These are phyloP conservation scores for Linum trigynum DNA, from an alignment of 345 rosid genomes.

Conservation along the genomic window DNA sequence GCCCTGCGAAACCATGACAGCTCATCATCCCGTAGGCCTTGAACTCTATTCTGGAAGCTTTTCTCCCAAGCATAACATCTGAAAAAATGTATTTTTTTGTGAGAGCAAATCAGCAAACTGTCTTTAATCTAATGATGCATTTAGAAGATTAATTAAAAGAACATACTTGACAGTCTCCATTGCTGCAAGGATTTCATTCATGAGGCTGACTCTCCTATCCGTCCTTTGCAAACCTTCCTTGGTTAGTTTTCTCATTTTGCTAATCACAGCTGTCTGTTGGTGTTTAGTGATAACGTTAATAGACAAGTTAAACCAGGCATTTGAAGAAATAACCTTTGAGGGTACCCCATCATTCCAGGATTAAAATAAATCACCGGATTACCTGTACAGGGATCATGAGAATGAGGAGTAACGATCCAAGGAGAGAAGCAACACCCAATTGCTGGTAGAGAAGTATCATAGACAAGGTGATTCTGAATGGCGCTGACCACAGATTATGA, in stretches of 20 bases:
- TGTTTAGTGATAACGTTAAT: not conserved
- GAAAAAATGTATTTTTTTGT: not conserved
- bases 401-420: constrained; percentile 17
- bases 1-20: constrained; percentile 24
- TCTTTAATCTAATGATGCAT: not conserved
- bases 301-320: not conserved
- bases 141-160: not conserved
- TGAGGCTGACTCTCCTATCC: constrained; percentile 28
- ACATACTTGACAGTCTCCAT: constrained; percentile 29
- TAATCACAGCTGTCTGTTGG: constrained; percentile 20
- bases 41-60: constrained; percentile 24
- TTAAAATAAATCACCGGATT: not conserved
- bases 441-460: constrained; percentile 30
- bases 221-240: constrained; percentile 29
- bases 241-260: constrained; percentile 24
- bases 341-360: not conserved
- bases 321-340: not conserved
- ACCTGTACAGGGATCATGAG: constrained; percentile 25
- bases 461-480: constrained; percentile 24
- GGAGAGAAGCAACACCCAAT: constrained; percentile 26
- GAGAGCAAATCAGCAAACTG: not conserved
- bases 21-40: constrained; percentile 25
- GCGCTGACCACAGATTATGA: constrained; percentile 27
- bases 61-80: constrained; percentile 36
- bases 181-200: constrained; percentile 28